A percentile compares a stretch with the other conserved stretches of the same genome.
Evolutionary conservation across 371 early-diverging fungal species (phyloP).

Genomic region (Capniomyces stellatus): DNA sequence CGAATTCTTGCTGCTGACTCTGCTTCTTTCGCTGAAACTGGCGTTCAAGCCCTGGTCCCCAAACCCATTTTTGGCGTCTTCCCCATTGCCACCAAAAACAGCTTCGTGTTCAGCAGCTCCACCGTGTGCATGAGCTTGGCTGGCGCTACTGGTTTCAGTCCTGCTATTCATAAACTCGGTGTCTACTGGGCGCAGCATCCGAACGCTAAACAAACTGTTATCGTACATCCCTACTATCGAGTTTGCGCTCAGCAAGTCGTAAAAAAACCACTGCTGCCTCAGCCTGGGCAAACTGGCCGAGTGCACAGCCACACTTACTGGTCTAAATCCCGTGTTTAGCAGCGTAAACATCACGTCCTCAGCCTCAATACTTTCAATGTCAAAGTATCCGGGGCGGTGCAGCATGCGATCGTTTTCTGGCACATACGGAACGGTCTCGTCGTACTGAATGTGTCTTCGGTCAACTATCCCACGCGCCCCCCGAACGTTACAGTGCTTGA

Average conservation of each 20-base stretch:
- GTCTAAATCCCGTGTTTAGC: slow-evolving; percentile 61
- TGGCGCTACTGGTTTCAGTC: not conserved
- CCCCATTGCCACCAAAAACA: too few relatives aligned
- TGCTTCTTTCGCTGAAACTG: too few relatives aligned
- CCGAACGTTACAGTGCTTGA: slow-evolving; percentile 60
- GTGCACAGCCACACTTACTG: slow-evolving; percentile 73
- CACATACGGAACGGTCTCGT: slow-evolving; percentile 40
- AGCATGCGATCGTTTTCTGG: slow-evolving; percentile 38
- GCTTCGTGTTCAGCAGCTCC: too few relatives aligned
- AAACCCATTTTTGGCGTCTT: too few relatives aligned
- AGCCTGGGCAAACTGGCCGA: slow-evolving; percentile 62
- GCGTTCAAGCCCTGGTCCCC: too few relatives aligned
- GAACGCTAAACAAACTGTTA: slow-evolving; percentile 76
- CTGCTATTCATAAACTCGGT: not conserved
- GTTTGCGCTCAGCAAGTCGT: slow-evolving; percentile 76
- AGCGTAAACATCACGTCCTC: slow-evolving; percentile 61
- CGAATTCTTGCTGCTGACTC: too few relatives aligned
- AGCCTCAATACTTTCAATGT: slow-evolving; percentile 49
- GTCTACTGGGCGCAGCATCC: not conserved
- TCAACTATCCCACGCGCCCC: slow-evolving; percentile 84
- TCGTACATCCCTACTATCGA: slow-evolving; percentile 85
- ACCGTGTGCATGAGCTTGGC: not conserved
- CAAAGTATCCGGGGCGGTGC: slow-evolving; percentile 67
- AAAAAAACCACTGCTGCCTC: slow-evolving; percentile 81
- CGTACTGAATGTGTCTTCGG: slow-evolving; percentile 68